Percentiles rank a stretch among this genome's conserved stretches.
phyloP scores from a whole-genome alignment of 495 filamentous ascomycete species.

The Penicillium arizonense region DNA sequence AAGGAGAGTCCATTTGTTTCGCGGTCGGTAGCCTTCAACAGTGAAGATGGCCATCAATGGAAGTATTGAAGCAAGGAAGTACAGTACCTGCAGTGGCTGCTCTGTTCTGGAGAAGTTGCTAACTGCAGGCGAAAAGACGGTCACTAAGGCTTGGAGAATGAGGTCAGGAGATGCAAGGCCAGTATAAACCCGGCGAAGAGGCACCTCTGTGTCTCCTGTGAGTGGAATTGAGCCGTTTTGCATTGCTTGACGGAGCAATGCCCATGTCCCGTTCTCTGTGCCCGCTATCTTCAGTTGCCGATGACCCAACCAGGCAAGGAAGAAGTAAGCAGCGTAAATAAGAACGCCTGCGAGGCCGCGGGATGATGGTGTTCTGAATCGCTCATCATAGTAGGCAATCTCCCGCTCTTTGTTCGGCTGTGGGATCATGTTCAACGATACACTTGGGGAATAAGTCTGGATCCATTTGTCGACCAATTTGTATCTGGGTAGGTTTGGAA shows the following conservation, averaged over 20 bases:
- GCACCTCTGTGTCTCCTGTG: neutral
- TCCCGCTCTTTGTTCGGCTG: slow-evolving; percentile 1
- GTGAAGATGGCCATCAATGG: slow-evolving; percentile 17
- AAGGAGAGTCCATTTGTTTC: slow-evolving; percentile 14
- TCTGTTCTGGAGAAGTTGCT: slow-evolving; percentile 1
- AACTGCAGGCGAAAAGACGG: slow-evolving; percentile 11
- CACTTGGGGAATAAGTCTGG: slow-evolving; percentile 3
- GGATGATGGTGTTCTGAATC: slow-evolving; percentile 1
- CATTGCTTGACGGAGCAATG: slow-evolving; percentile 4
- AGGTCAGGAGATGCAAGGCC: slow-evolving; percentile 2
- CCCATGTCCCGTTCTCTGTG: slow-evolving; percentile 7
- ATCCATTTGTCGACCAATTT: slow-evolving; percentile 1
- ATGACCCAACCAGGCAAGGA: slow-evolving; percentile 6
- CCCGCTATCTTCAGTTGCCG: slow-evolving; percentile 6
- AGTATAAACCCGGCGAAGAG: slow-evolving; percentile 9
- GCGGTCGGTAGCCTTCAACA: slow-evolving; percentile 15
- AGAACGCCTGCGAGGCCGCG: neutral
- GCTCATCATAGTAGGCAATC: slow-evolving; percentile 14
- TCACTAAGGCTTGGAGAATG: slow-evolving; percentile 5
- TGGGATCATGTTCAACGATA: slow-evolving; percentile 18
- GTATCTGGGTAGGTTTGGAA: slow-evolving; percentile 5
- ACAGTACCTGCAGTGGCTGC: slow-evolving; percentile 12
- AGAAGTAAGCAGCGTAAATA: slow-evolving; percentile 5
- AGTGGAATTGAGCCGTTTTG: neutral
- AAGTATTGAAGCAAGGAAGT: slow-evolving; percentile 13